phyloP scores from a whole-genome alignment of 2,329 filamentous ascomycete genomes.

The Aureobasidium namibiae region DNA sequence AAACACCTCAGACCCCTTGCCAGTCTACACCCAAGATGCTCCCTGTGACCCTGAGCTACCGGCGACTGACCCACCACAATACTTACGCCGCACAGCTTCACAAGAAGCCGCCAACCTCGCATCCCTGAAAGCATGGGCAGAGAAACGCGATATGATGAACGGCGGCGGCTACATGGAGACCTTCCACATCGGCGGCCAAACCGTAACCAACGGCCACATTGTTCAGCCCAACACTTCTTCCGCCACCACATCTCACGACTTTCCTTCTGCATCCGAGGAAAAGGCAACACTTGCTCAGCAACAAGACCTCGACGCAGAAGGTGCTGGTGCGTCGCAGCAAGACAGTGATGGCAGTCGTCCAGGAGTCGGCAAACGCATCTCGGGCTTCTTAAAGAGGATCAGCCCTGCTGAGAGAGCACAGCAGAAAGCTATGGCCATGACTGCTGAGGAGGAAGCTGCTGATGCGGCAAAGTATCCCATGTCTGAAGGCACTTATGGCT shows the following conservation, averaged over 20 bases:
- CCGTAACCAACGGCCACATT: background rate
- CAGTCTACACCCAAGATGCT: background rate
- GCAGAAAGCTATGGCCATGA: background rate
- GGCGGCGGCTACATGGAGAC: background rate
- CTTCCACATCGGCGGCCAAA: conserved; percentile 1
- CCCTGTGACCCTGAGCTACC: background rate
- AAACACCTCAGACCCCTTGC: background rate
- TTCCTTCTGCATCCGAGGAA: background rate
- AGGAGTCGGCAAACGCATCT: background rate
- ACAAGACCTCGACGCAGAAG: background rate
- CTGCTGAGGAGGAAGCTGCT: background rate
- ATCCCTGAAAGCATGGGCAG: background rate
- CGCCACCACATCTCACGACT: background rate
- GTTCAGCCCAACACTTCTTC: background rate
- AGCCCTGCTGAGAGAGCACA: background rate
- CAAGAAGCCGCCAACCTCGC: background rate
- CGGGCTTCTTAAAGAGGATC: background rate
- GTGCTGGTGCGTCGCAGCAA: background rate
- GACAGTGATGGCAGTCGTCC: background rate
- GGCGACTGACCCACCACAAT: background rate
- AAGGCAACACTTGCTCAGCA: background rate
- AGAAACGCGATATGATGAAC: background rate
- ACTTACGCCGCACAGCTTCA: background rate
- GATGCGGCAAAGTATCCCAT: conserved; percentile 2
- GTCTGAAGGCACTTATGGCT: background rate